Conservation (phyloP, 805 yeast species). For the Kurtzmaniella cleridarum region DNA sequence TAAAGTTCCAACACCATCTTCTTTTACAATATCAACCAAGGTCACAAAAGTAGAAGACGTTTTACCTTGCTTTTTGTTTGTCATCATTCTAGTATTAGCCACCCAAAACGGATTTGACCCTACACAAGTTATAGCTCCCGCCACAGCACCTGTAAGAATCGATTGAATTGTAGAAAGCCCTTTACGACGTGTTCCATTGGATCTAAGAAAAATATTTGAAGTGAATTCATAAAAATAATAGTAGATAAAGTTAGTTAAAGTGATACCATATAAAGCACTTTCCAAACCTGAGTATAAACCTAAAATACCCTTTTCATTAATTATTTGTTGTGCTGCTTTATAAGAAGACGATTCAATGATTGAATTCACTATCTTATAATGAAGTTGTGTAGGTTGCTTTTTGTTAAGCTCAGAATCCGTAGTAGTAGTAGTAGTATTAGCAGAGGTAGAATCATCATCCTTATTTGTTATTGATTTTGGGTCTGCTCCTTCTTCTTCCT, state of each 20-base stretch:
- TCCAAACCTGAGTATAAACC: slow-evolving; percentile 85
- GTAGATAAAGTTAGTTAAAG: slow-evolving; percentile 81
- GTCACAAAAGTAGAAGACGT: slow-evolving; percentile 46
- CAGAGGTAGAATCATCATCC: slow-evolving; percentile 4
- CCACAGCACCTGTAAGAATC: slow-evolving; percentile 74
- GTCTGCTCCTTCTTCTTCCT: slow-evolving; percentile 14
- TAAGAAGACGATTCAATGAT: slow-evolving; percentile 14
- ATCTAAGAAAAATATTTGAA: slow-evolving; percentile 38
- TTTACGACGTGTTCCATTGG: slow-evolving; percentile 21
- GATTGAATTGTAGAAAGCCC: slow-evolving; percentile 61
- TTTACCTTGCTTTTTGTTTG: slow-evolving; percentile 30
- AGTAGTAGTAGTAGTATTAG: no score
- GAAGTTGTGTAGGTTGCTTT: slow-evolving; percentile 7
- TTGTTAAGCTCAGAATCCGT: slow-evolving; percentile 7
- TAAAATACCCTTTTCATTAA: slow-evolving; percentile 52
- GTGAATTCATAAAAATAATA: slow-evolving; percentile 86
- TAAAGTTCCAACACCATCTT: slow-evolving; percentile 67
- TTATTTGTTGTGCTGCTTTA: slow-evolving; percentile 35
- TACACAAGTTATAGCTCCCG: slow-evolving; percentile 80
- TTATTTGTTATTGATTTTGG: slow-evolving; percentile 7
- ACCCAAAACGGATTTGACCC: slow-evolving; percentile 93
- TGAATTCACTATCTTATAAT: slow-evolving; percentile 10
- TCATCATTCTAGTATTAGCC: slow-evolving; percentile 86
- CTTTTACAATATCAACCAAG: slow-evolving; percentile 55
- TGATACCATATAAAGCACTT: slow-evolving; percentile 80